Evolutionary conservation across 768 basidiomycete genomes (phyloP).

Genomic region (Dendrothele bispora): DNA sequence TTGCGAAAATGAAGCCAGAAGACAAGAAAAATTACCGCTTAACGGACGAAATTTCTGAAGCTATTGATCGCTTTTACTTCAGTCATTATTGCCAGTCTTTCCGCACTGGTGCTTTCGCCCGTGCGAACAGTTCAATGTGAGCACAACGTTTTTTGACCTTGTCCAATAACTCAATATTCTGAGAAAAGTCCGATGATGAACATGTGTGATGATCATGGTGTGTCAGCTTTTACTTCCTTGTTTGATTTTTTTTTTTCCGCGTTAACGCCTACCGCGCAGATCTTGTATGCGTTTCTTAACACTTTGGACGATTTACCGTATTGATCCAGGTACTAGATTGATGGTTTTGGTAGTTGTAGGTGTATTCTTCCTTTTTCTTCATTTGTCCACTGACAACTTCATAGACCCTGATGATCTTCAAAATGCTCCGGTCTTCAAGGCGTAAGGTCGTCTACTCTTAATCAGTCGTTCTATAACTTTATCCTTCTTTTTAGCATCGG

Average conservation of each 20-base stretch:
- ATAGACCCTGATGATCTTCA: conserved; percentile 84
- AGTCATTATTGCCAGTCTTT: conserved; percentile 89
- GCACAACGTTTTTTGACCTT: conserved; percentile 31
- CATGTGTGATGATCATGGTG: conserved; percentile 87
- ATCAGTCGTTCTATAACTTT: conserved; percentile 2
- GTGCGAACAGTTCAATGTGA: conserved; percentile 89
- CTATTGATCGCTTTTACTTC: conserved; percentile 88
- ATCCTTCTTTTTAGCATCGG: conserved; percentile 59
- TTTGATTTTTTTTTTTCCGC: too few species aligned
- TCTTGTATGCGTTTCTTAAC: conserved; percentile 34
- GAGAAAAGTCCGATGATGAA: conserved; percentile 85
- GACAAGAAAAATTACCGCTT: conserved; percentile 60
- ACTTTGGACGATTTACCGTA: background rate
- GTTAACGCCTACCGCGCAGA: too few species aligned
- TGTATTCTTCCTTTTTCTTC: conserved; percentile 9
- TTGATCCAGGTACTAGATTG: conserved; percentile 47
- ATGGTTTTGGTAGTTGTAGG: conserved; percentile 83
- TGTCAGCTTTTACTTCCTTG: conserved; percentile 21
- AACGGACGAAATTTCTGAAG: conserved; percentile 67
- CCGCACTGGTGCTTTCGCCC: conserved; percentile 85
- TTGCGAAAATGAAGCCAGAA: conserved; percentile 55
- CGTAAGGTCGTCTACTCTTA: conserved; percentile 41
- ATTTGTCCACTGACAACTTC: conserved; percentile 5
- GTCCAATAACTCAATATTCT: conserved; percentile 2
- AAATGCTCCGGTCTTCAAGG: conserved; percentile 65